Evolutionary conservation across 2,329 filamentous ascomycete genomes (phyloP), one percentile per base, ranked within the genome.

Genomic region (Periconia macrospinosa): DNA sequence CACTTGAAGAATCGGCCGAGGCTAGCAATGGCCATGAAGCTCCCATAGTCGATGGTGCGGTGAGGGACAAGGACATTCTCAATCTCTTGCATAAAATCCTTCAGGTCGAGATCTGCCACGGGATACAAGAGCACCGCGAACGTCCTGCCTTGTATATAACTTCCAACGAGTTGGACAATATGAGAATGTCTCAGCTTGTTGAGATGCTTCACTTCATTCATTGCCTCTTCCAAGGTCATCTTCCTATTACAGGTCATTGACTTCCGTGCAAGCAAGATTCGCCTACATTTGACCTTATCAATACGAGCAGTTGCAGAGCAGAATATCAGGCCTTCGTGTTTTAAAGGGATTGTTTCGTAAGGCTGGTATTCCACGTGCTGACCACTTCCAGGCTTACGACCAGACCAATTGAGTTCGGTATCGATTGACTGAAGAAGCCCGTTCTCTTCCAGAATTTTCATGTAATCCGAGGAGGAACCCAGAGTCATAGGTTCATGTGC

Each of bases 81-180:
- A 37, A 37, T 37, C 11, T 23, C 3, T 13, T 54, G 43, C 33
- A 62, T 37, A 23, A 58, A 60, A 20, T 41, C 41, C n/a, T 58
- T 53, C 11, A 60, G 46, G 35, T 55, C 54, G 20, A 47, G 54
- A 23, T 59, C 50, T 15, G 57, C 47, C 9, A 45, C 55, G 5
- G 59, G 59, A 37, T 62, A 60, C 11, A 56, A 20, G 13, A 62
- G 47, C 27, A 62, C 60, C 6, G 55, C 37, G 5, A 62, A 47
- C 10, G 57, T 33, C 5, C 42, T 47, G 9, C 15, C 17, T 14
- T 58, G 13, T 7, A 41, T 49, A 46, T 62, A 63, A 6, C 53
- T 59, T 2, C 59, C 59, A 6, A 61, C 47, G 1, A 62, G 33
- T 15, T 45, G 58, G 18, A 62, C 47, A 15, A 62, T 52, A 30